phyloP scores from a whole-genome alignment of 2,329 filamentous ascomycete genomes.

The Neoarthrinium moseri region DNA sequence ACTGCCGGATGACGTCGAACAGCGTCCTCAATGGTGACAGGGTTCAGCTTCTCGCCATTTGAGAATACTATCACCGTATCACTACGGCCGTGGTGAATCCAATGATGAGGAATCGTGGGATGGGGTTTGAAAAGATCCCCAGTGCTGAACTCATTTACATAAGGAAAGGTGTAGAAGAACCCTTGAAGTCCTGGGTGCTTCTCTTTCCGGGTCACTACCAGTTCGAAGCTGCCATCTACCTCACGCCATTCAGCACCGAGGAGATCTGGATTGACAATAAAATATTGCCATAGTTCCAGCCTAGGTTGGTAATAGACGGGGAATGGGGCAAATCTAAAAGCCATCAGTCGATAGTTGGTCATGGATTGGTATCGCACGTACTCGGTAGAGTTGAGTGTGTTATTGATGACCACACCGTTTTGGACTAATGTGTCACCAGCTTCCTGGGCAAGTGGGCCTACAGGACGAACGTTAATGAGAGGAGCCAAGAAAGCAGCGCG shows the following conservation, averaged over 20 bases:
- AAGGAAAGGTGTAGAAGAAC: conserved; percentile 13
- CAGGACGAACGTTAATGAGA: too few species aligned
- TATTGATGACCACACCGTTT: conserved; percentile 32
- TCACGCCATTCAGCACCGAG: conserved; percentile 40
- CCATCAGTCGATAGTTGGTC: too few species aligned
- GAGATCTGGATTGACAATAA: conserved; percentile 36
- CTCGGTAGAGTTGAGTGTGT: conserved; percentile 42
- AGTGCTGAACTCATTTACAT: background rate
- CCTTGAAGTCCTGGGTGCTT: conserved; percentile 30
- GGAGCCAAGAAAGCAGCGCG: too few species aligned
- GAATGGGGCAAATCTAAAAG: conserved; percentile 22
- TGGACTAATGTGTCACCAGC: conserved; percentile 36
- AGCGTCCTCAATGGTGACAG: conserved; percentile 33
- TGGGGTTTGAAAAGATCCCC: conserved; percentile 3
- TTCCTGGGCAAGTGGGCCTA: conserved; percentile 34
- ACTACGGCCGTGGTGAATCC: conserved; percentile 27
- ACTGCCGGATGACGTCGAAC: conserved; percentile 37
- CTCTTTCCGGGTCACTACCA: conserved; percentile 36
- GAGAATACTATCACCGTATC: conserved; percentile 8
- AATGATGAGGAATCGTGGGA: conserved; percentile 1
- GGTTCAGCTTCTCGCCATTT: conserved; percentile 8
- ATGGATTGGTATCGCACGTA: too few species aligned
- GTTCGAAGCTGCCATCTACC: conserved; percentile 31
- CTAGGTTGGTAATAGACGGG: conserved; percentile 31
- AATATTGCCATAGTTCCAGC: conserved; percentile 39